These are phyloP conservation scores for Saccharomyces hybrid DNA, from an alignment of 1,139 yeast genomes.

Conservation along the genomic window DNA sequence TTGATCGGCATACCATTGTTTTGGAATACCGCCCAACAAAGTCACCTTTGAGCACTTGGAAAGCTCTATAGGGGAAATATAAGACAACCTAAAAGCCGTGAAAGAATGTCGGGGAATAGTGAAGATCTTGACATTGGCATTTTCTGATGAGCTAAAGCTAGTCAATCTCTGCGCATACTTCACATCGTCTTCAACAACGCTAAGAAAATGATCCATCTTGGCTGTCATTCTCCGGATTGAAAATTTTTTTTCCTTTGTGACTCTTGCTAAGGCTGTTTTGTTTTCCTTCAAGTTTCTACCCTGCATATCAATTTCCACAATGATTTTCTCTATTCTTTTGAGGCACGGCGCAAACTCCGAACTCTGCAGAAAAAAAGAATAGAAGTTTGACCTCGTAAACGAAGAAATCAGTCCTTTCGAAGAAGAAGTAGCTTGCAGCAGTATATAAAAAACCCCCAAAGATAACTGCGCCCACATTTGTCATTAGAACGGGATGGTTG, in stretches of 20 bases:
- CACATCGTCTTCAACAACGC: background rate
- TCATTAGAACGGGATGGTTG: too few relatives aligned
- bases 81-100: slow-evolving; percentile 57
- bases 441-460: too few relatives aligned
- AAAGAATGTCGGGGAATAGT: slow-evolving; percentile 41
- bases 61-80: slow-evolving; percentile 45
- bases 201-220: background rate
- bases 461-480: too few relatives aligned
- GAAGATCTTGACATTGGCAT: background rate
- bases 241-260: too few relatives aligned
- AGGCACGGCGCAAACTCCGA: slow-evolving; percentile 1
- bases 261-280: too few relatives aligned
- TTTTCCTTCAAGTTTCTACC: too few relatives aligned
- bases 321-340: background rate
- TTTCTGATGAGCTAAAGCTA: background rate
- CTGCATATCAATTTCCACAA: background rate
- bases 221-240: too few relatives aligned
- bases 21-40: slow-evolving; percentile 61
- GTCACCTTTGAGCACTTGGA: slow-evolving; percentile 39
- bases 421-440: too few relatives aligned
- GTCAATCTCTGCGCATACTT: background rate
- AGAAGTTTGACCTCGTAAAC: background rate
- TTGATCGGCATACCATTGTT: slow-evolving; percentile 47
- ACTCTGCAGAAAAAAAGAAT: background rate
- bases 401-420: background rate